Evolutionary conservation across 331 rosid genomes (phyloP).

Genomic region (Quercus phellos): DNA sequence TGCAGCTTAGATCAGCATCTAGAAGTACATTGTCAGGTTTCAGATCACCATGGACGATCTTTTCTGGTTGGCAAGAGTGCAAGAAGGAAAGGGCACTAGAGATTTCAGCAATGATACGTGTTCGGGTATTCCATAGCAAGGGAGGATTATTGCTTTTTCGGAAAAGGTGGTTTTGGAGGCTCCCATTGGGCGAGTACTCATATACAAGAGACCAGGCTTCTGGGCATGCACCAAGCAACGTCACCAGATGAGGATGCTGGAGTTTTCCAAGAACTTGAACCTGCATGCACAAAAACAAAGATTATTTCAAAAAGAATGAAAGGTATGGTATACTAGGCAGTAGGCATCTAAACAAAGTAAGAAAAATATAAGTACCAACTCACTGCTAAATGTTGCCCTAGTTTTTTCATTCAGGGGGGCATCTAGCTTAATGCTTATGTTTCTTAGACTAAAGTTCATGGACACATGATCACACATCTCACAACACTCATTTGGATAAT

Average conservation of each 20-base stretch:
- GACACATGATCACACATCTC: background rate
- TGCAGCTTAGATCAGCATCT: slow-evolving; percentile 66
- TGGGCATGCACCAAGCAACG: slow-evolving; percentile 80
- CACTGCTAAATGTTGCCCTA: background rate
- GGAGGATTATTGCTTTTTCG: slow-evolving; percentile 46
- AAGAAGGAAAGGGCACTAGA: slow-evolving; percentile 85
- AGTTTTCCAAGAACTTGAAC: slow-evolving; percentile 76
- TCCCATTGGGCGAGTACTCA: slow-evolving; percentile 76
- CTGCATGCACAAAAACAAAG: slow-evolving; percentile 38
- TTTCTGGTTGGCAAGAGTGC: slow-evolving; percentile 76
- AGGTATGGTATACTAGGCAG: background rate
- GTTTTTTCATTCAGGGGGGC: background rate
- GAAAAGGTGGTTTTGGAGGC: slow-evolving; percentile 64
- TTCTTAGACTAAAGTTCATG: background rate
- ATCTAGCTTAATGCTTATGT: background rate
- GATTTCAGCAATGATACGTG: slow-evolving; percentile 62
- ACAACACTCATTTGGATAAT: background rate
- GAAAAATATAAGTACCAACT: background rate
- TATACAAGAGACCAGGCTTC: slow-evolving; percentile 82
- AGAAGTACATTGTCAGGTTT: slow-evolving; percentile 62
- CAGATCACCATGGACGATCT: slow-evolving; percentile 74
- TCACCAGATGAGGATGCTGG: slow-evolving; percentile 79
- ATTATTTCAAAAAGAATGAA: slow-evolving; percentile 12
- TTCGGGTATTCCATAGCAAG: slow-evolving; percentile 65
- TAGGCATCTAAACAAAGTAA: background rate